Evolutionary conservation across 2,329 filamentous ascomycete species (phyloP).

Genomic region (Macrophomina tecta): DNA sequence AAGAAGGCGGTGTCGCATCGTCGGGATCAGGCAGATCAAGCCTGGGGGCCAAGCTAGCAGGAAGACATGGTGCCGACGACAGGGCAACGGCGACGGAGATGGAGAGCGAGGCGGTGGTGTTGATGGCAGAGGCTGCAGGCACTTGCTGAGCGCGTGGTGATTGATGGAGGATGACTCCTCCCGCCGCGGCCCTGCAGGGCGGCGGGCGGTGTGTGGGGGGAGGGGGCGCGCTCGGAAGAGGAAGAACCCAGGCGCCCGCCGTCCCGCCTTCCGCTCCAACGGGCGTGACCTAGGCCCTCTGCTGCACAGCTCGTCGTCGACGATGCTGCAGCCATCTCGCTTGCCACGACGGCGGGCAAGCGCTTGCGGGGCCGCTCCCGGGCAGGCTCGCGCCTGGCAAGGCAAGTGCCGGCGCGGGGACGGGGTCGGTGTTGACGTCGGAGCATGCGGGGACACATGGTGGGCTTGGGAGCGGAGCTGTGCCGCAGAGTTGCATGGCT

Average conservation of each 20-base stretch:
- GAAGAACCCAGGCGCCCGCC: background rate
- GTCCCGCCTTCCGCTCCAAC: background rate
- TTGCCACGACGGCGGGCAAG: background rate
- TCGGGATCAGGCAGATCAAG: slow-evolving; percentile 3
- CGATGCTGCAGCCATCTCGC: background rate
- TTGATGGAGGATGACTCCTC: slow-evolving; percentile 14
- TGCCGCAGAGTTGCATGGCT: slow-evolving; percentile 18
- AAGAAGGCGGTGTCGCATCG: slow-evolving; percentile 9
- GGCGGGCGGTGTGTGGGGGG: background rate
- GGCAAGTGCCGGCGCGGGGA: slow-evolving; percentile 10
- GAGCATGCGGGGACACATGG: slow-evolving; percentile 9
- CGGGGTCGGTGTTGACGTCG: slow-evolving; percentile 6
- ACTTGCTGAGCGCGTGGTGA: too few species aligned
- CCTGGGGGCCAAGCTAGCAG: slow-evolving; percentile 1
- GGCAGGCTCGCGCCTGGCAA: background rate
- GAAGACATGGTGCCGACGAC: slow-evolving; percentile 4
- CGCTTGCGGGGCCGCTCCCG: background rate
- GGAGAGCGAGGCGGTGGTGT: background rate
- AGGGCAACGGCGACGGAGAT: background rate
- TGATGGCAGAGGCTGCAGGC: slow-evolving; percentile 4
- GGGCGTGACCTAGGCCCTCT: background rate
- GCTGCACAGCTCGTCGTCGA: background rate
- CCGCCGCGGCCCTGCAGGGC: background rate
- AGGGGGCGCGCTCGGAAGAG: background rate
- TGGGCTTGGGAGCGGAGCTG: background rate